Base-by-base conservation (phyloP, 75 land plant species). In the Pseudotsuga menziesii region DNA sequence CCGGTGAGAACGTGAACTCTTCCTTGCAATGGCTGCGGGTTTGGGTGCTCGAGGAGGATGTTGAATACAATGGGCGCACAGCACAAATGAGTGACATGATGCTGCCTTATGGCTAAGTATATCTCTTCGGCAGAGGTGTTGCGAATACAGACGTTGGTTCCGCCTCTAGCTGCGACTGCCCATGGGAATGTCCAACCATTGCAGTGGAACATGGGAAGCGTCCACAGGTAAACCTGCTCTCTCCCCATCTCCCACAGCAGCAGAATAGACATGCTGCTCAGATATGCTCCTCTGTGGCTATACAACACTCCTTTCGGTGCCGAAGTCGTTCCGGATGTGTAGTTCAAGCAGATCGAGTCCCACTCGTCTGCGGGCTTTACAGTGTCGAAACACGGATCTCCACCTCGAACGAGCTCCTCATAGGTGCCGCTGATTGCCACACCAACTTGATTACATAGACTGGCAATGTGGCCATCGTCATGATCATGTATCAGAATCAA, bases 61-160 rank as follows among this genome's bases (percentile, higher is more conserved):
- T 80, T 88, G 79, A 94, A 82, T n/a, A 94, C 81, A 35, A 78
- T 72, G 0, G 96, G 96, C 14, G 89, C 96, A 59, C 90, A 81
- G 72, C 90, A 89, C 79, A 93, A 78, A 77, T 91, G 93, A 16
- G 96, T 93, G 16, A 75, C 76, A 4, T 26, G 14, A 4, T 75
- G 39, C 14, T 23, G 17, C 0, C 19, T 15, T 1, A 75, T 75
- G 19, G 76, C 27, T 25, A 4, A 2, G 63, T n/a, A 75, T 27
- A 75, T 75, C 14, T 75, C 76, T 2, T 3, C 23, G 2, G 76
- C 76, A 1, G 72, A 15, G 63, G 70, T 63, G 56, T 79, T 67
- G 17, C 85, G 80, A 9, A 85, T 32, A 74, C 79, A 78, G 52
- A 85, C 72, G 36, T 78, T 85, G 22, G 85, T 78, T 63, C 86